Evolutionary conservation across 371 early-diverging fungal species (phyloP).

Genomic region (Capniomyces stellatus): DNA sequence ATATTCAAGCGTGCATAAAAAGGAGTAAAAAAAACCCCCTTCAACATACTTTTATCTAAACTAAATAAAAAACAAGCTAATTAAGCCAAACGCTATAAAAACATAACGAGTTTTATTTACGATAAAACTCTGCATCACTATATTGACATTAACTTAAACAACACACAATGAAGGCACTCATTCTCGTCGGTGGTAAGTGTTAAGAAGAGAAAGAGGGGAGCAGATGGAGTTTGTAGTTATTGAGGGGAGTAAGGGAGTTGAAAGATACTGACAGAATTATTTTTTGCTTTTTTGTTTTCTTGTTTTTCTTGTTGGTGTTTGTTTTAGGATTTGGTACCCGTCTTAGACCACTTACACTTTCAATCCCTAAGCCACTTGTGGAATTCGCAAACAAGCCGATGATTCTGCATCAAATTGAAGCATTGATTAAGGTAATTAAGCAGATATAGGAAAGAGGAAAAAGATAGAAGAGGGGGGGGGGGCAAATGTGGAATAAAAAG

Average conservation of each 20-base stretch:
- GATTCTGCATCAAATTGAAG: conserved; percentile 98
- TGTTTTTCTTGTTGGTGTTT: not conserved
- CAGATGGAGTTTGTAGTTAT: not conserved
- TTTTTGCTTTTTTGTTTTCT: not conserved
- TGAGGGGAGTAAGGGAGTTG: not conserved
- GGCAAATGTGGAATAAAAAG: no score
- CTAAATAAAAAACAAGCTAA: no score
- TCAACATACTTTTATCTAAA: no score
- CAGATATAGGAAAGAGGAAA: not conserved
- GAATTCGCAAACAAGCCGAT: conserved; percentile 98
- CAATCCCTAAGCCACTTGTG: conserved; percentile 97
- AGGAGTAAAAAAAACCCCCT: no score
- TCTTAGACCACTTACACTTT: conserved; percentile 94
- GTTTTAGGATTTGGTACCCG: conserved; percentile 89
- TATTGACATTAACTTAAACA: no score
- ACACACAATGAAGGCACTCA: conserved; percentile 85
- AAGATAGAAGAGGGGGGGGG: no score
- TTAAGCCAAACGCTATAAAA: no score
- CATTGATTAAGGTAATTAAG: conserved; percentile 82
- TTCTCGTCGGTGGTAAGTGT: conserved; percentile 88
- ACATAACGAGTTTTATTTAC: no score
- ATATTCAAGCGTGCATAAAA: no score
- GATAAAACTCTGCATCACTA: no score
- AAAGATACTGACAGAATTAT: not conserved
- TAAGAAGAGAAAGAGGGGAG: not conserved